phyloP scores from a whole-genome alignment of 805 yeast species.

The Myxozyma lipomycoides region DNA sequence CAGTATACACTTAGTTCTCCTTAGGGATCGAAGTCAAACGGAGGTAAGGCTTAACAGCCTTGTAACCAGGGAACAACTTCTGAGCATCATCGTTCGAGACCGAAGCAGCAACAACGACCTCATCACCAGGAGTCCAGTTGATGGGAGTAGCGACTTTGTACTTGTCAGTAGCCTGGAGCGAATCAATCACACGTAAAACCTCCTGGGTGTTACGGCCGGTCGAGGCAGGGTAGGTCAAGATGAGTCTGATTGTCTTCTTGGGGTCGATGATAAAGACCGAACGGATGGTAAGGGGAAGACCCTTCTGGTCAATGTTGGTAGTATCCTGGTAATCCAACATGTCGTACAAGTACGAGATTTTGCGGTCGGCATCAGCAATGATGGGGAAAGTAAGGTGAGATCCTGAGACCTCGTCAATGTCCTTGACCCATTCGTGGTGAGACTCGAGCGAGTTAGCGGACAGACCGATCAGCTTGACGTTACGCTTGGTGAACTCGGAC shows the following conservation, averaged over 20 bases:
- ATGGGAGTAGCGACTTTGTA: slow-evolving; percentile 89
- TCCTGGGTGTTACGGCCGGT: slow-evolving; percentile 94
- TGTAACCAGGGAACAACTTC: slow-evolving; percentile 84
- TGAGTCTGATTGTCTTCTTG: slow-evolving; percentile 80
- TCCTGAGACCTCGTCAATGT: slow-evolving; percentile 81
- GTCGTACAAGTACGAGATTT: slow-evolving; percentile 76
- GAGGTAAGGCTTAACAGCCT: slow-evolving; percentile 86
- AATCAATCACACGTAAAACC: slow-evolving; percentile 86
- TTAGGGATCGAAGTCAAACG: slow-evolving; percentile 51
- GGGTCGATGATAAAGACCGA: slow-evolving; percentile 93
- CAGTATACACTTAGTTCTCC: slow-evolving; percentile 8
- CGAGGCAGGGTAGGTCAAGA: slow-evolving; percentile 87
- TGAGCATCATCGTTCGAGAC: slow-evolving; percentile 80
- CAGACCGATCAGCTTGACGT: slow-evolving; percentile 83
- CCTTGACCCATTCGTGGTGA: slow-evolving; percentile 88
- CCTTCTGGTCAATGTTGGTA: slow-evolving; percentile 65
- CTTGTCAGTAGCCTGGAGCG: slow-evolving; percentile 82
- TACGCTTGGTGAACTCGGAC: slow-evolving; percentile 84
- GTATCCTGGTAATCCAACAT: slow-evolving; percentile 88
- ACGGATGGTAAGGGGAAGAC: slow-evolving; percentile 84
- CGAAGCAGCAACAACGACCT: slow-evolving; percentile 89
- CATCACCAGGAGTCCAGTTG: slow-evolving; percentile 65
- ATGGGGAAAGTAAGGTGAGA: slow-evolving; percentile 81
- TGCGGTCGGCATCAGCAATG: slow-evolving; percentile 81
- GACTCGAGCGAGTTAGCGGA: slow-evolving; percentile 82